phyloP scores from a whole-genome alignment of 192 early-diverging fungal species.

The Thamnidium elegans region DNA sequence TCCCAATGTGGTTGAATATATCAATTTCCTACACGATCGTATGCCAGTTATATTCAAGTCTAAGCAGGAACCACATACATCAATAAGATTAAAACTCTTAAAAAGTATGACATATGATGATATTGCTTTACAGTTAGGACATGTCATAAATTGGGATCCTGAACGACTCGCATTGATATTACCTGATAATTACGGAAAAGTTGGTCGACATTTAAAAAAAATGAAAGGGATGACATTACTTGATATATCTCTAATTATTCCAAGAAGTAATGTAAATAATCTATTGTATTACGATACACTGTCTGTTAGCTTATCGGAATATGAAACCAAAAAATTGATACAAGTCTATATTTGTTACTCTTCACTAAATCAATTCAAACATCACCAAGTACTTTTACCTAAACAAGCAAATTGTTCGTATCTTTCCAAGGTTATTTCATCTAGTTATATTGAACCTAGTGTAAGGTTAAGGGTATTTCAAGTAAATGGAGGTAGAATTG shows the following conservation, averaged over 20 bases:
- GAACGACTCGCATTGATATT: slow-evolving; percentile 54
- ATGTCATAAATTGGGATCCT: slow-evolving; percentile 58
- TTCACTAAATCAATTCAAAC: slow-evolving; percentile 54
- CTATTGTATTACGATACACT: slow-evolving; percentile 79
- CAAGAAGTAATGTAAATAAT: background rate
- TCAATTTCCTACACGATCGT: slow-evolving; percentile 69
- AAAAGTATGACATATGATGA: slow-evolving; percentile 67
- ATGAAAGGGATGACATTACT: background rate
- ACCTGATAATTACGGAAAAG: background rate
- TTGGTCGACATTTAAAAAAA: background rate
- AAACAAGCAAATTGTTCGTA: slow-evolving; percentile 32
- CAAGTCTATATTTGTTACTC: slow-evolving; percentile 67
- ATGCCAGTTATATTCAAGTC: slow-evolving; percentile 70
- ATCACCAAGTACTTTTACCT: slow-evolving; percentile 66
- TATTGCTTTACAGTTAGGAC: slow-evolving; percentile 62
- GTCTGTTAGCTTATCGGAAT: slow-evolving; percentile 72
- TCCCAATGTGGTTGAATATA: slow-evolving; percentile 62
- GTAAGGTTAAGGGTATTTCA: slow-evolving; percentile 41
- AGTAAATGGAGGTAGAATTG: slow-evolving; percentile 46
- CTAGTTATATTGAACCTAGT: too few species aligned
- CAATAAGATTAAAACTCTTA: slow-evolving; percentile 31
- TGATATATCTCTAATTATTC: background rate
- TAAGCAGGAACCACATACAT: slow-evolving; percentile 21
- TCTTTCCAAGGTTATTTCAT: too few species aligned
- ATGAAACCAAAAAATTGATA: slow-evolving; percentile 76